A percentile compares a stretch with the other conserved stretches of the same genome.
Conservation (phyloP, 495 filamentous ascomycete genomes). For the Tuber calosporum region DNA sequence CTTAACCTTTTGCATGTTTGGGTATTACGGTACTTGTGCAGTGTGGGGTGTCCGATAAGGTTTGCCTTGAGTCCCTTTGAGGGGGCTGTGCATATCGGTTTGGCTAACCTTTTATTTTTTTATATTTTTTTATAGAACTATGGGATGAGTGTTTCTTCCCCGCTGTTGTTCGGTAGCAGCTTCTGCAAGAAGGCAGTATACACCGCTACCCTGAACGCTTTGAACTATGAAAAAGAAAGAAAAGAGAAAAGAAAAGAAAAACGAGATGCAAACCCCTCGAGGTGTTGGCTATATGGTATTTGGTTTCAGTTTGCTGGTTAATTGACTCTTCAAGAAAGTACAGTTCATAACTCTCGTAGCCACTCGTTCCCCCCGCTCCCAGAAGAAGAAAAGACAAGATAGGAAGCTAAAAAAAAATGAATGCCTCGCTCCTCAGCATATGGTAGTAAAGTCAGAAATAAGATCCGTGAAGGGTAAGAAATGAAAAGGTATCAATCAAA, state of each 20-base stretch:
- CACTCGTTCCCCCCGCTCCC: neutral
- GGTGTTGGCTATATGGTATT: neutral
- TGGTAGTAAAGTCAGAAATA: neutral
- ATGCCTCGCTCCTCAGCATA: slow-evolving; percentile 8
- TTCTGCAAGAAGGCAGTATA: neutral
- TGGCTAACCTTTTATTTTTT: neutral
- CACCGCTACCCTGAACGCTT: neutral
- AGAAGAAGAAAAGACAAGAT: slow-evolving; percentile 9
- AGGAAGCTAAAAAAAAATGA: slow-evolving; percentile 19
- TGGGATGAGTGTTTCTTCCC: neutral
- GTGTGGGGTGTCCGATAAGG: neutral
- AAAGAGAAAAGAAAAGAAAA: neutral
- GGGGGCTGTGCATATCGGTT: neutral
- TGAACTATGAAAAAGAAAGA: neutral
- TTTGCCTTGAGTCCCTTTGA: slow-evolving; percentile 6
- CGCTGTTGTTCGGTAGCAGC: neutral
- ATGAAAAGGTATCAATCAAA: neutral
- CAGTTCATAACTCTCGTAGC: slow-evolving; percentile 14
- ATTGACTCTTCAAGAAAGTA: slow-evolving; percentile 9
- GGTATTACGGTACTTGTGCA: no score
- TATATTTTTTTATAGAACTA: neutral
- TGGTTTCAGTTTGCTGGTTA: neutral
- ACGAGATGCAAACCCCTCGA: no score
- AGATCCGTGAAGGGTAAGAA: neutral
- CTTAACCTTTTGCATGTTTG: slow-evolving; percentile 29